phyloP scores from a whole-genome alignment of 2,329 filamentous ascomycete genomes.

The Ophiostoma ips region DNA sequence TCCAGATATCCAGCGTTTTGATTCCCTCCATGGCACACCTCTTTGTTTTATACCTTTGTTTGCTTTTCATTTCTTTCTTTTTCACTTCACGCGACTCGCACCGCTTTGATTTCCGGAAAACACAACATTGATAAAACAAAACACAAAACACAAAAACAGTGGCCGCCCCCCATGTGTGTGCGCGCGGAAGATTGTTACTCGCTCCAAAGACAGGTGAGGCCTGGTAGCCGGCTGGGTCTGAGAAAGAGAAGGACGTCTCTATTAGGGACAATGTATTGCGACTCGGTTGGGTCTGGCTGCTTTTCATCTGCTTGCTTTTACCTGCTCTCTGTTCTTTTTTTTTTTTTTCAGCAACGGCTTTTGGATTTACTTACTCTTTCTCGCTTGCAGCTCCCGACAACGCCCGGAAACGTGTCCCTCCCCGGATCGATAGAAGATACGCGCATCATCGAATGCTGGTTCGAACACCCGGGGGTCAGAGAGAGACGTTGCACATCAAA shows the following conservation, averaged over 20 bases:
- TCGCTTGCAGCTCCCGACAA: constrained; percentile 26
- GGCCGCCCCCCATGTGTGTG: too few species aligned
- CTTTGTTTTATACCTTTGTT: background rate
- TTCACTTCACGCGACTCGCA: background rate
- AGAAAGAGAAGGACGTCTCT: background rate
- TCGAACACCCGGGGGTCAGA: background rate
- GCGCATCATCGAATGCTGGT: constrained; percentile 9
- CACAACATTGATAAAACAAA: constrained; percentile 2
- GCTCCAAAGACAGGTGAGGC: background rate
- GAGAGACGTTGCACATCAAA: background rate
- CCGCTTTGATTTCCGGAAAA: background rate
- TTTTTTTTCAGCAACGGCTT: constrained; percentile 25
- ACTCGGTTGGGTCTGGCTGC: background rate
- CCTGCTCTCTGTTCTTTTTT: background rate
- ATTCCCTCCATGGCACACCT: too few species aligned
- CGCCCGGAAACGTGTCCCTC: constrained; percentile 4
- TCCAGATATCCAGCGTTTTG: constrained; percentile 8
- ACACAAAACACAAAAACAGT: background rate
- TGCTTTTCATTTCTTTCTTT: background rate
- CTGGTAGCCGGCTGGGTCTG: constrained; percentile 6
- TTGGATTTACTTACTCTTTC: constrained; percentile 17
- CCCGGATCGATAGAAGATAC: background rate
- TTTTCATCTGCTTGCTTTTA: background rate
- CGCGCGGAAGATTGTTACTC: background rate
- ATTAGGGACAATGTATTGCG: background rate